A percentile compares a stretch with the other conserved stretches of the same genome.
phyloP scores from a whole-genome alignment of 345 rosid species.

The Sonneratia caseolaris region DNA sequence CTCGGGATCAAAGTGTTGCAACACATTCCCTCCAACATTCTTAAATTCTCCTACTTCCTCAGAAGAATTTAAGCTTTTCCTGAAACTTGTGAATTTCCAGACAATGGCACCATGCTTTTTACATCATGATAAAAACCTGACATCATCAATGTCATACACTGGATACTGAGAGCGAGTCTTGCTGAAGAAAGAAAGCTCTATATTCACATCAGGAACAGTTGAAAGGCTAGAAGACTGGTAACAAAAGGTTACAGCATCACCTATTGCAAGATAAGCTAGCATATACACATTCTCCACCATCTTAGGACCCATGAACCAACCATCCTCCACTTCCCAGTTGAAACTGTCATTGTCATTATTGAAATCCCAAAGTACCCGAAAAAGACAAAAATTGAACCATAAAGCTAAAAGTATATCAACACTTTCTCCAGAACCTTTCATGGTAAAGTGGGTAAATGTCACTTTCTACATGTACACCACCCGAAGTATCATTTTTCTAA shows the following conservation, averaged over 20 bases:
- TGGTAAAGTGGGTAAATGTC: conserved; percentile 6
- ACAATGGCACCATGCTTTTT: too few relatives aligned
- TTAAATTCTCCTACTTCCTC: too few relatives aligned
- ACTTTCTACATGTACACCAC: conserved; percentile 13
- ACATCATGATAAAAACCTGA: neutral
- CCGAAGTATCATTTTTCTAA: neutral
- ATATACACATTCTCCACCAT: neutral
- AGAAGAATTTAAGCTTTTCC: too few relatives aligned
- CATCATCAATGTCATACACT: neutral
- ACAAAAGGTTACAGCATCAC: neutral
- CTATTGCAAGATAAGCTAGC: neutral
- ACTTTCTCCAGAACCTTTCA: conserved; percentile 9
- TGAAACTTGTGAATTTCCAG: too few relatives aligned
- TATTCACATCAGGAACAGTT: neutral
- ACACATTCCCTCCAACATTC: too few relatives aligned
- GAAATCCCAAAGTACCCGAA: conserved; percentile 4
- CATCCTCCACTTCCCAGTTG: neutral
- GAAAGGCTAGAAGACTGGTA: neutral
- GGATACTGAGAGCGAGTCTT: neutral
- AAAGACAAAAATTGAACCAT: conserved; percentile 9
- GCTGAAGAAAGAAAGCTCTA: neutral
- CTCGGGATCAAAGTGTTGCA: too few relatives aligned
- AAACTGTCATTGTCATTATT: neutral
- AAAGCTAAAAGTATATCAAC: neutral
- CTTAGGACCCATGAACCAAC: neutral